Evolutionary conservation across 371 early-diverging fungal species (phyloP), one percentile per base, ranked within the genome.

Genomic region (Circinella minor): DNA sequence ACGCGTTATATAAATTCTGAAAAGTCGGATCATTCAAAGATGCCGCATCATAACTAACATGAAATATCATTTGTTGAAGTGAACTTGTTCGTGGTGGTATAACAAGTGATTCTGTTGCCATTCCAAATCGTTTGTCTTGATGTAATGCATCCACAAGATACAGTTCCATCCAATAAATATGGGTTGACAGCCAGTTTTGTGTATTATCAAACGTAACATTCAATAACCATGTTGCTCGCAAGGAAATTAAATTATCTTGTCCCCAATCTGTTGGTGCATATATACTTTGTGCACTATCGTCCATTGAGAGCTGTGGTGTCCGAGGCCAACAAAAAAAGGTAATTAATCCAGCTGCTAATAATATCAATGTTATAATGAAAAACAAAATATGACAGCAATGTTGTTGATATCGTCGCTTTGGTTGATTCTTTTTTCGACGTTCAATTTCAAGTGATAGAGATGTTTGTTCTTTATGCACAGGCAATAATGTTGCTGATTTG

Each of bases 271-370:
- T 64, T 14, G 67, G 59, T 10, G 34, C 18, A 59, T 66, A 59
- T 13, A 66, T n/a, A 2, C 57, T 54, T 59, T 66, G 59, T 18
- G 67, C 67, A 14, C 59, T 51, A 36, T 66, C 67, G 18, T 55
- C 67, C 67, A 66, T 66, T 3, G n/a, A n/a, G 0, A 66, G 17
- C 20, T 17, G 17, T 0, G 79, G 79, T 47, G 66, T 64, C 20
- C 73, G 74, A 20, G 71, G 79, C 74, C 74, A 79, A 10, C 71
- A 75, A 65, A 71, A 68, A 46, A 76, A 82, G 20, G 72, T 57
- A 1, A 74, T 47, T 4, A 57, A 7, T 8, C 67, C 67, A 17
- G 14, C 67, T 10, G 60, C 46, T 27, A 49, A 17, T 11, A 66
- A 47, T 4, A 51, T 7, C 4, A 64, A 20, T 34, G 43, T 14